Evolutionary conservation across 306 rosid genomes (phyloP).

Genomic region (Oemleria cerasiformis): DNA sequence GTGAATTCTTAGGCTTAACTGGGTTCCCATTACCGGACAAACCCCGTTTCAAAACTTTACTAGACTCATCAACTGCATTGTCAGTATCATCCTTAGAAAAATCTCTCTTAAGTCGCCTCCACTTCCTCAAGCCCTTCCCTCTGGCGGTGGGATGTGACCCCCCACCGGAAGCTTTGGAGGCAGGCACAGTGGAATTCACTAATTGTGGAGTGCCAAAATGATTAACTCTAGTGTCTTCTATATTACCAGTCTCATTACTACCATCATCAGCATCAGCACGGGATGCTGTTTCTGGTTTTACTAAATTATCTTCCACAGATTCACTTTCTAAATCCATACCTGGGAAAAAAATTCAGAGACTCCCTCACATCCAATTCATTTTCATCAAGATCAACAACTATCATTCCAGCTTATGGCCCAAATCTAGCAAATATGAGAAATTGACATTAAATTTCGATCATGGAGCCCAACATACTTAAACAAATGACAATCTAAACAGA

Average conservation of each 20-base stretch:
- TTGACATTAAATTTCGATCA: background rate
- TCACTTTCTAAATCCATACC: constrained; percentile 75
- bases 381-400: constrained; percentile 22
- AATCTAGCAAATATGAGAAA: constrained; percentile 21
- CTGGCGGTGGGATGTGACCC: constrained; percentile 21
- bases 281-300: constrained; percentile 19
- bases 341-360: constrained; percentile 15
- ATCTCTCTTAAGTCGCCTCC: constrained; percentile 55
- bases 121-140: constrained; percentile 55
- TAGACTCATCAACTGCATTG: constrained; percentile 30
- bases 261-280: constrained; percentile 39
- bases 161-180: constrained; percentile 28
- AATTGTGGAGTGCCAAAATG: constrained; percentile 26
- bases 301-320: constrained; percentile 63
- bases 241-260: constrained; percentile 42
- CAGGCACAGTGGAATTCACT: constrained; percentile 23
- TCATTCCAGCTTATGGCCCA: constrained; percentile 31
- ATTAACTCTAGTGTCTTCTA: constrained; percentile 25
- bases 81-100: constrained; percentile 40
- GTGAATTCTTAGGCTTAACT: constrained; percentile 31
- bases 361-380: constrained; percentile 24
- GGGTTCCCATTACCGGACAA: constrained; percentile 46
- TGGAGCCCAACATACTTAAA: background rate
- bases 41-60: constrained; percentile 66
- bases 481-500: background rate